Percentiles rank a stretch among this genome's conserved stretches.
Evolutionary conservation across 495 filamentous ascomycete genomes (phyloP).

Genomic region (Penicillium fimorum): DNA sequence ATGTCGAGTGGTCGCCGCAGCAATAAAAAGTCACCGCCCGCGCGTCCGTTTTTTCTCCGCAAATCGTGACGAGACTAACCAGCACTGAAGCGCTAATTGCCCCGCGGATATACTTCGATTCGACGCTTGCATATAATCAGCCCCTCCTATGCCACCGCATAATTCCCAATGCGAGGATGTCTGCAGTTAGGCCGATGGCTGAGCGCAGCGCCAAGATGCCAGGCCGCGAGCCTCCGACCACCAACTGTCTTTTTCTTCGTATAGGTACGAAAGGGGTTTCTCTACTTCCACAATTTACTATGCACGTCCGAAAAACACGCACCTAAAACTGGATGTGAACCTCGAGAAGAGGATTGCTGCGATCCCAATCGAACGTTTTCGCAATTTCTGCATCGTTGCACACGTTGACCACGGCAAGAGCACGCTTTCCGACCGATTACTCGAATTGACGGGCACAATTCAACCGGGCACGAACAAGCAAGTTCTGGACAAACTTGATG

Average conservation of each 20-base stretch:
- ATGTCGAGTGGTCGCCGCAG: constrained; percentile 20
- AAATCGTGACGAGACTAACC: constrained; percentile 7
- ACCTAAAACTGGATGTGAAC: constrained; percentile 40
- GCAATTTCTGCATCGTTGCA: constrained; percentile 96
- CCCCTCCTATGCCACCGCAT: constrained; percentile 40
- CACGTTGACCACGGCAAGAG: constrained; percentile 99
- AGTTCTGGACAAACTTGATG: constrained; percentile 93
- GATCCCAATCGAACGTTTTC: constrained; percentile 87
- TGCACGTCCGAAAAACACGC: constrained; percentile 32
- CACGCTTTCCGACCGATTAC: constrained; percentile 85
- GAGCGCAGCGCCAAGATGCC: constrained; percentile 42
- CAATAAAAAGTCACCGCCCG: constrained; percentile 29
- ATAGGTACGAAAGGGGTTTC: constrained; percentile 37
- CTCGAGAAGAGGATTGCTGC: constrained; percentile 79
- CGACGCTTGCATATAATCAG: constrained; percentile 8
- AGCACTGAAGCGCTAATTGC: constrained; percentile 1
- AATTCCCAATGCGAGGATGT: constrained; percentile 56
- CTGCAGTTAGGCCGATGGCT: constrained; percentile 53
- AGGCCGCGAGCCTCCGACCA: constrained; percentile 40
- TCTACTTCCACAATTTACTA: constrained; percentile 36
- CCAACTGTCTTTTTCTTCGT: constrained; percentile 24
- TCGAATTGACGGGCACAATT: constrained; percentile 95
- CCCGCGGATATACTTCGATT: neutral
- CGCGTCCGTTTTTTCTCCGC: constrained; percentile 31
- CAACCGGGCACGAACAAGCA: constrained; percentile 86